Conservation (phyloP, 306 rosid genomes). For the Vigna mungo region DNA sequence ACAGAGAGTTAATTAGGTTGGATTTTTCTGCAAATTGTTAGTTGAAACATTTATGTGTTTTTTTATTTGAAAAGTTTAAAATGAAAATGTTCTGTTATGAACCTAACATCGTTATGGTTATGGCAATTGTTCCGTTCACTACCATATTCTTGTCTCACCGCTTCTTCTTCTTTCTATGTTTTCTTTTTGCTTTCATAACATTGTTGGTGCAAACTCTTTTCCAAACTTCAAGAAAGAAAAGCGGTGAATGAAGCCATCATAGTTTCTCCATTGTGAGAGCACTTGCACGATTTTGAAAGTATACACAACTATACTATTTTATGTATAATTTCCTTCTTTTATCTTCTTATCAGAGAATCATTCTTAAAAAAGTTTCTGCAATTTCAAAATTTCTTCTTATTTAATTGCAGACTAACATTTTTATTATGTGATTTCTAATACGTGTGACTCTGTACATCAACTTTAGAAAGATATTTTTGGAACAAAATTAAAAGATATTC, state of each 20-base stretch:
- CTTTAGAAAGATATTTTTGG: too few species aligned
- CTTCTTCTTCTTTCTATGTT: neutral
- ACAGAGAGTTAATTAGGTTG: too few species aligned
- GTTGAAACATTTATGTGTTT: too few species aligned
- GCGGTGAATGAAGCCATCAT: conserved; percentile 16
- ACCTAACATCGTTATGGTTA: neutral
- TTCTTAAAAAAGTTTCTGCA: neutral
- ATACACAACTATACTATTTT: neutral
- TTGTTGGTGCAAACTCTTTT: neutral
- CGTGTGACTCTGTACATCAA: neutral
- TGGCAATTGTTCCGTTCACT: neutral
- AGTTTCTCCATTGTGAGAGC: neutral
- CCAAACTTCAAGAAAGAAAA: conserved; percentile 20
- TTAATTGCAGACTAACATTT: neutral
- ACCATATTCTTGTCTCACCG: neutral
- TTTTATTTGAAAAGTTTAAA: too few species aligned
- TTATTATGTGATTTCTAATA: neutral
- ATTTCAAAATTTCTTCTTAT: neutral
- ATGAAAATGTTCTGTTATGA: neutral
- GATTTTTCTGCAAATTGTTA: too few species aligned
- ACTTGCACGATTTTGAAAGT: neutral
- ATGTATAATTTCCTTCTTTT: neutral
- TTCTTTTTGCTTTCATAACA: neutral
- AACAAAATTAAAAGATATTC: neutral
- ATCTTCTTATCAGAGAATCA: neutral